phyloP scores from a whole-genome alignment of 1,284 basidiomycete genomes.

The Rhizopogon hawkerae region DNA sequence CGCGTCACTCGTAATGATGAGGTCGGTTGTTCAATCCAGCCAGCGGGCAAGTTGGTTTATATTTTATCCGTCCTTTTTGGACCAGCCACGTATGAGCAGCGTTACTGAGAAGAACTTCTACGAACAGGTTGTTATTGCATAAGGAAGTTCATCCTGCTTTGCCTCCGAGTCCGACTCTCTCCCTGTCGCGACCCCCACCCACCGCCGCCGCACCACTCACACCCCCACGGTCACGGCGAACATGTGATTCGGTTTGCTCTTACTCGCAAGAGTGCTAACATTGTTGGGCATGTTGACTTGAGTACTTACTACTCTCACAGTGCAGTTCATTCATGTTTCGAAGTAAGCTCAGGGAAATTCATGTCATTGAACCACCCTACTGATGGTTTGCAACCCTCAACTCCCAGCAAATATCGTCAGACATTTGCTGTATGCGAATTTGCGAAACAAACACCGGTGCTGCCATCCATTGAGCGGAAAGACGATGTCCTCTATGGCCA shows the following conservation, averaged over 20 bases:
- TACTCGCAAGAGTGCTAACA: neutral
- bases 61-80: too few relatives aligned
- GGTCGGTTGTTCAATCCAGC: slow-evolving; percentile 51
- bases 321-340: neutral
- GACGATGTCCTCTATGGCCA: neutral
- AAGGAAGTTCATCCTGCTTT: too few relatives aligned
- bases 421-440: slow-evolving; percentile 23
- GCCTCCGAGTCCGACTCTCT: too few relatives aligned
- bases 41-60: slow-evolving; percentile 31
- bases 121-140: too few relatives aligned
- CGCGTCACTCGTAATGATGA: slow-evolving; percentile 41
- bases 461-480: slow-evolving; percentile 24
- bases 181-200: too few relatives aligned
- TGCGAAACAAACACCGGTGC: slow-evolving; percentile 33
- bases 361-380: neutral
- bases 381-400: neutral
- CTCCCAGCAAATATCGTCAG: slow-evolving; percentile 29
- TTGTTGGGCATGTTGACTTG: neutral
- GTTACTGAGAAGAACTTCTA: too few relatives aligned
- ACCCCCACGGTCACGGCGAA: too few relatives aligned
- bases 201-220: too few relatives aligned
- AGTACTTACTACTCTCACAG: neutral
- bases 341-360: neutral
- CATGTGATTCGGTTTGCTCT: neutral
- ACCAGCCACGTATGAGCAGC: too few relatives aligned